Base-by-base conservation (phyloP, 148 eudicot species). In the Camellia japonica region DNA sequence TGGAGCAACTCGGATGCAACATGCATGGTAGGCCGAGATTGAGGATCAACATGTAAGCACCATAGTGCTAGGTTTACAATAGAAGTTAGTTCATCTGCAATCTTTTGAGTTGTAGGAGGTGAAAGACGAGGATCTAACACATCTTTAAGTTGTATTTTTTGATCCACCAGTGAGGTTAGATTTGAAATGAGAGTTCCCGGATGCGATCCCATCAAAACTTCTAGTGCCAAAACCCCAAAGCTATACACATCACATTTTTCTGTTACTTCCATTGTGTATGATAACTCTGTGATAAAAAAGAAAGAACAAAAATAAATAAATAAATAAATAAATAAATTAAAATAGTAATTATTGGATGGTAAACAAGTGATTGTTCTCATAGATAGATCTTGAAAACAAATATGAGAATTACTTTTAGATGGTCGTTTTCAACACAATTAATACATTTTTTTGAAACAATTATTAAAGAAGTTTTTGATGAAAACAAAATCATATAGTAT, bases 181-280 rank as follows among this genome's bases (percentile, higher is more conserved):
- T n/a, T 41, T 13, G 72, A 68, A 9, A 68, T 3, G 7, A 68
- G 44, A 3, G 43, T 20, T 19, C n/a, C n/a, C 20, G 72, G 72
- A 16, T 68, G 72, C n/a, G 49, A 41, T 16, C 72, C 72, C 72
- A 68, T 68, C 72, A 68, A 13, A 68, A 68, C 51, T 68, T 68
- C 72, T 12, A 68, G 72, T 68, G 72, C 72, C 72, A 68, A 44
- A 11, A 68, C 72, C 4, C 70, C 70, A 66, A 66, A 66, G 44
- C 70, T 66, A 13, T 68, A 68, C 49, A 68, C 72, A 16, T 68
- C 72, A 44, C 72, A 68, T 18, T 68, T 68, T 16, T 68, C 72
- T 44, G 72, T 68, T 52, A 68, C 49, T 14, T 19, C 51, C 72
- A 42, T 68, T 12, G 72, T 68, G 52, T 68, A 68, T 15, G 72